phyloP scores from a whole-genome alignment of 768 basidiomycete species.

The Boletus tomentosulus region DNA sequence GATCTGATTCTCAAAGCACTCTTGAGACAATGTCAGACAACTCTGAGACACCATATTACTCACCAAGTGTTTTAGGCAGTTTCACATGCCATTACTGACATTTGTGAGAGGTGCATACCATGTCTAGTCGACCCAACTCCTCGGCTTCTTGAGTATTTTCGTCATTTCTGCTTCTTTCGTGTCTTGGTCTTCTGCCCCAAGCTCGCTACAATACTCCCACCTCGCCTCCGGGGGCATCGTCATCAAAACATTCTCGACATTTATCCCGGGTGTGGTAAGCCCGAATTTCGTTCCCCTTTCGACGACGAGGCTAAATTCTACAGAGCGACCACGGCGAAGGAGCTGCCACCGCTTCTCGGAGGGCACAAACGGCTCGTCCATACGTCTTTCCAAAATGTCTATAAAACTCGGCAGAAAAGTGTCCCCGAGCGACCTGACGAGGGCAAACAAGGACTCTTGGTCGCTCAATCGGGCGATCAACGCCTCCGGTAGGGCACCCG shows the following conservation, averaged over 20 bases:
- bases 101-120: not conserved
- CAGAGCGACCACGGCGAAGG: constrained; percentile 47
- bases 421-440: constrained; percentile 40
- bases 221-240: constrained; percentile 60
- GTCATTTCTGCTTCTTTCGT: constrained; percentile 49
- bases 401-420: constrained; percentile 47
- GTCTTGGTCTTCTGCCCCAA: constrained; percentile 43
- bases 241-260: constrained; percentile 64
- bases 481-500: not conserved
- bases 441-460: constrained; percentile 40
- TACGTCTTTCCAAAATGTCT: constrained; percentile 39
- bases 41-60: no score
- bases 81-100: no score
- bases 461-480: constrained; percentile 14
- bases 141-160: constrained; percentile 39
- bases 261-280: constrained; percentile 53
- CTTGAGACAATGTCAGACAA: no score
- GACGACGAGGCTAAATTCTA: constrained; percentile 63
- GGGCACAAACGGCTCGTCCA: constrained; percentile 23
- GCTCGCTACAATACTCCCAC: constrained; percentile 64
- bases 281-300: constrained; percentile 70
- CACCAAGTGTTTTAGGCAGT: no score
- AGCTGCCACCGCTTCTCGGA: constrained; percentile 47
- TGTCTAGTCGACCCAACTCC: constrained; percentile 11
- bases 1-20: no score